These are phyloP conservation scores for Halteria grandinella DNA, from an alignment of 73 alveolate species.

Conservation along the genomic window DNA sequence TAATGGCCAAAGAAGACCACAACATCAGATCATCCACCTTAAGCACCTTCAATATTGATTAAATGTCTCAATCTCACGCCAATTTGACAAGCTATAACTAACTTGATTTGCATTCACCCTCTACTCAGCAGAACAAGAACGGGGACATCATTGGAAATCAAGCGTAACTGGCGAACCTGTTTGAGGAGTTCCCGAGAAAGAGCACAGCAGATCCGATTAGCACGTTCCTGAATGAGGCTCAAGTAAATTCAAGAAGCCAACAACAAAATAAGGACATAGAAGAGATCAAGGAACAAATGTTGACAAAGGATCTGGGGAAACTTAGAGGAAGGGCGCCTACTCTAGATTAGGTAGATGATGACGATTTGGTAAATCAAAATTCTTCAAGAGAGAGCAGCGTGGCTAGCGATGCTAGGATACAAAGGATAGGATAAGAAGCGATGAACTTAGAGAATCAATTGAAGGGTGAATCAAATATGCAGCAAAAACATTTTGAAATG, in stretches of 20 bases:
- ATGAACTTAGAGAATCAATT: too few species aligned
- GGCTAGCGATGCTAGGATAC: too few species aligned
- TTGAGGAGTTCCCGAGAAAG: too few species aligned
- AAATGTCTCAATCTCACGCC: not conserved
- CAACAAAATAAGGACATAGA: not conserved
- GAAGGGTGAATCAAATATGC: too few species aligned
- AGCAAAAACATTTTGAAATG: too few species aligned
- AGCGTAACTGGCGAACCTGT: too few species aligned
- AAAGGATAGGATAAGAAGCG: too few species aligned
- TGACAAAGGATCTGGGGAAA: not conserved
- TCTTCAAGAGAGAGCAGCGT: too few species aligned
- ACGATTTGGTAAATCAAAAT: conserved; percentile 38
- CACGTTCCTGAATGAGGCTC: not conserved
- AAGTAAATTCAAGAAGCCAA: not conserved
- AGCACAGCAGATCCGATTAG: too few species aligned
- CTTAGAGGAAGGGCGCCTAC: conserved; percentile 34
- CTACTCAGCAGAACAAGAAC: not conserved
- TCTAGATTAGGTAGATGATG: conserved; percentile 51
- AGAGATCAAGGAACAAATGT: conserved; percentile 2
- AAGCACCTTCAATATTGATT: not conserved
- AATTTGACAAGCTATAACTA: not conserved
- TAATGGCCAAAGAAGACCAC: not conserved
- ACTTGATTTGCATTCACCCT: not conserved
- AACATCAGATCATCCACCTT: not conserved
- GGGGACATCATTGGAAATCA: conserved; percentile 6